Conservation (phyloP, 2,329 filamentous ascomycete species). For the Exophiala oligosperma region DNA sequence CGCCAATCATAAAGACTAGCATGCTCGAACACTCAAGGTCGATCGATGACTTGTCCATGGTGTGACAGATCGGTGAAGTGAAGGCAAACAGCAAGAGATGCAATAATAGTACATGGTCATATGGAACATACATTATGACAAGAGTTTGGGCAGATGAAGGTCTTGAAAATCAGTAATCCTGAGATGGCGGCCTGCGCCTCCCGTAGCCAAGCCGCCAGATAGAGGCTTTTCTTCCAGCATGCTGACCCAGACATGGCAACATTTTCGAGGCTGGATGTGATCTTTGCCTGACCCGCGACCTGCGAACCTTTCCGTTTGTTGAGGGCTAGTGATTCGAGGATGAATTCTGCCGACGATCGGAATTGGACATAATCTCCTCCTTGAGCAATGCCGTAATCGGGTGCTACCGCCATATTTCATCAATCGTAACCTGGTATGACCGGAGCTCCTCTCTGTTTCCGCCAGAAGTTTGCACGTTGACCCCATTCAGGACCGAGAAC, state of each 20-base stretch:
- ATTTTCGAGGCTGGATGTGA: not conserved
- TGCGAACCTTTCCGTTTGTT: too few species aligned
- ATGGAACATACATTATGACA: not conserved
- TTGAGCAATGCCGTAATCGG: too few species aligned
- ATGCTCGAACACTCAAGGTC: not conserved
- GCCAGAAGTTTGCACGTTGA: constrained; percentile 44
- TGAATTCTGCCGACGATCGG: too few species aligned
- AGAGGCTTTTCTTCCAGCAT: not conserved
- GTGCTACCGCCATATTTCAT: constrained; percentile 3
- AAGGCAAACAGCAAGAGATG: not conserved
- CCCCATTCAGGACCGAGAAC: constrained; percentile 41
- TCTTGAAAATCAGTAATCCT: not conserved
- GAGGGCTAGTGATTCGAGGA: too few species aligned
- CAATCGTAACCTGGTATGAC: constrained; percentile 37
- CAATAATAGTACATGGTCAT: constrained; percentile 1
- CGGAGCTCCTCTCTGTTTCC: constrained; percentile 39
- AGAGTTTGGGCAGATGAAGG: not conserved
- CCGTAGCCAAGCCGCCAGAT: not conserved
- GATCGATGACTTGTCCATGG: not conserved
- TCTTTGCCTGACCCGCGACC: not conserved
- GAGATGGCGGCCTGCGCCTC: not conserved
- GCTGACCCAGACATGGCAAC: not conserved
- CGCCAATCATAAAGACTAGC: not conserved
- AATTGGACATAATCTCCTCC: too few species aligned
- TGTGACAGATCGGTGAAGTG: not conserved